Base-by-base conservation (phyloP, 2,329 filamentous ascomycete species). In the Grosmannia penicillata region DNA sequence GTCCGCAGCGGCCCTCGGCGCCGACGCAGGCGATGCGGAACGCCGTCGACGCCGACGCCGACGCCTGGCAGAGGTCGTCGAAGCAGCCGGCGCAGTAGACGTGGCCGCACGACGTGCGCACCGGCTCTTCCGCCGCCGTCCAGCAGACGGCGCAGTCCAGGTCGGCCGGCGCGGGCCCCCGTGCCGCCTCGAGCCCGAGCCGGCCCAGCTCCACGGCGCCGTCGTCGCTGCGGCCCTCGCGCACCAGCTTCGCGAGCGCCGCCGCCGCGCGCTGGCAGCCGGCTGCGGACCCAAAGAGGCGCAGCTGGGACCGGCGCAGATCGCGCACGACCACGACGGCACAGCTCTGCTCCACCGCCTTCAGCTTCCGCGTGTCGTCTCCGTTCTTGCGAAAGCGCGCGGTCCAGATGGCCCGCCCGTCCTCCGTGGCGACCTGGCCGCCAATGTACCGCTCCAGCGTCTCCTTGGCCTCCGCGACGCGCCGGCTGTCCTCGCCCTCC, bases 61-160 rank as follows among this genome's bases (percentile, higher is more conserved):
- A 43, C 41, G 19, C 17, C 18, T 32, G 37, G 39, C 57, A 58
- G 8, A 57, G 43, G 29, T 48, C 47, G 36, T 55, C 49, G 32
- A 68, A 63, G 44, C 64, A 68, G 18, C 53, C 51, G 0, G 45
- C 41, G 45, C 62, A 68, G 44, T 66, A 67, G 10, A 52, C 30
- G 40, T 68, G 63, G 1, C 44, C 47, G 44, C 63, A 67, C 2
- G 37, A 30, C 5, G 54, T 60, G 8, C 28, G 46, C 6, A 65
- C 38, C 1, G 56, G 47, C 6, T 58, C 48, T 15, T 60, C 57
- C 1, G 55, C 54, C 21, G 54, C 51, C 11, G 45, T 53, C 48
- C 51, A 59, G 38, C 62, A 66, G 7, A 60, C 50, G 0, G 53
- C 37, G 42, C 60, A 58, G 25, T 13, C n/a, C n/a, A n/a, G n/a